Evolutionary conservation across 1,139 yeast species (phyloP).

Genomic region (Pneumocystis wakefieldiae): DNA sequence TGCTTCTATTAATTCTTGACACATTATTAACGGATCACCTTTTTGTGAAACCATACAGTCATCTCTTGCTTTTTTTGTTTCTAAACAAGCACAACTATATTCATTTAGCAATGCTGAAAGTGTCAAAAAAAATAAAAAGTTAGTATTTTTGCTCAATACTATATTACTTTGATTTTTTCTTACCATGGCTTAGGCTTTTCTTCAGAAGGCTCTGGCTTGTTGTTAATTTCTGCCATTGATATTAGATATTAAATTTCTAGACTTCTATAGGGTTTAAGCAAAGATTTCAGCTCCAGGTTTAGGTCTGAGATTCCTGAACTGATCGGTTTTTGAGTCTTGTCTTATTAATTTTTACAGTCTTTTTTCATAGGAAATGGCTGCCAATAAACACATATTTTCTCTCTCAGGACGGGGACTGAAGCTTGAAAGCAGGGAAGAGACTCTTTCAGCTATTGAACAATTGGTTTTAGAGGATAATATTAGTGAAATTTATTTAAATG

Average conservation of each 20-base stretch:
- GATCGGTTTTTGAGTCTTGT: neutral
- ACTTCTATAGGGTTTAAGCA: too few species aligned
- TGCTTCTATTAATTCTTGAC: neutral
- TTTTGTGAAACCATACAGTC: neutral
- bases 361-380: neutral
- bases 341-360: neutral
- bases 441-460: constrained; percentile 46
- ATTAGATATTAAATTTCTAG: too few species aligned
- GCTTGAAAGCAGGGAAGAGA: constrained; percentile 58
- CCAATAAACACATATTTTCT: neutral
- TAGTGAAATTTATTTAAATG: constrained; percentile 62
- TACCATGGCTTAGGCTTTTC: neutral
- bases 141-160: neutral
- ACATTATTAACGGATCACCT: neutral
- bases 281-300: too few species aligned
- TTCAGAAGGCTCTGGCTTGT: neutral
- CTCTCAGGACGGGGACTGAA: constrained; percentile 24
- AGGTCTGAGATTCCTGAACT: neutral
- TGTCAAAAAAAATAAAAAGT: too few species aligned
- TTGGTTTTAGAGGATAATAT: constrained; percentile 31
- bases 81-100: neutral
- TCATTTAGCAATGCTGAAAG: neutral
- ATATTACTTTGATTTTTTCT: neutral
- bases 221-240: neutral
- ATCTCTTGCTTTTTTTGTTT: neutral